Evolutionary conservation across 176 grass and related monocot genomes (phyloP).

Genomic region (Saccharum officinarum): DNA sequence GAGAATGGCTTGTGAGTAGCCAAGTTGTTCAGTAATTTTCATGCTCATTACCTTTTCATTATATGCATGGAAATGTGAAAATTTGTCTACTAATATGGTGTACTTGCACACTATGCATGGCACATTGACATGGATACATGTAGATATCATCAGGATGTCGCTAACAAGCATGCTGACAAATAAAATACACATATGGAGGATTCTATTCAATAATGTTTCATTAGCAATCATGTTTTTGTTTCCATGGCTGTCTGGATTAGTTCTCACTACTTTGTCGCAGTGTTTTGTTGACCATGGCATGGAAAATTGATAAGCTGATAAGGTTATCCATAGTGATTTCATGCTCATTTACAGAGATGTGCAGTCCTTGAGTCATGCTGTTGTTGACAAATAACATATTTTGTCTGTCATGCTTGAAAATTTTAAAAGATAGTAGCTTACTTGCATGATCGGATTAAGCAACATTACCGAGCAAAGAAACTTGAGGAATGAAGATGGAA

Average conservation of each 20-base stretch:
- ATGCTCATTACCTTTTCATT: not conserved
- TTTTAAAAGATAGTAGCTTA: not conserved
- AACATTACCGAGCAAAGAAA: slow-evolving; percentile 17
- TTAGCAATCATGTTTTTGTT: not conserved
- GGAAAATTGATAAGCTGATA: slow-evolving; percentile 5
- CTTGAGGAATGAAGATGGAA: slow-evolving; percentile 4
- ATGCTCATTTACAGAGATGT: not conserved
- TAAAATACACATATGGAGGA: not conserved
- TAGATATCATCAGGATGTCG: not conserved
- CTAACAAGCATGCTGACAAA: slow-evolving; percentile 6
- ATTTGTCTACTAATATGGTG: not conserved
- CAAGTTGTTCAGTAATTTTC: slow-evolving; percentile 35
- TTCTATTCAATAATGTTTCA: slow-evolving; percentile 2
- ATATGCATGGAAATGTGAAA: slow-evolving; percentile 9
- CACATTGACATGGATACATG: not conserved
- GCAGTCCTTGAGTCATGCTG: not conserved
- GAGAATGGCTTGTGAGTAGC: slow-evolving; percentile 98
- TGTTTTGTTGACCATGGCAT: not conserved
- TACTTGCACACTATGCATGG: not conserved
- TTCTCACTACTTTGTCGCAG: not conserved
- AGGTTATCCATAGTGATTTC: not conserved
- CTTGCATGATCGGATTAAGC: not conserved
- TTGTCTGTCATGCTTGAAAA: not conserved
- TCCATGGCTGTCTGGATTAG: not conserved
- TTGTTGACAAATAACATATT: not conserved